Conservation (phyloP, 257 asterid species). For the Przewalskia tangutica region DNA sequence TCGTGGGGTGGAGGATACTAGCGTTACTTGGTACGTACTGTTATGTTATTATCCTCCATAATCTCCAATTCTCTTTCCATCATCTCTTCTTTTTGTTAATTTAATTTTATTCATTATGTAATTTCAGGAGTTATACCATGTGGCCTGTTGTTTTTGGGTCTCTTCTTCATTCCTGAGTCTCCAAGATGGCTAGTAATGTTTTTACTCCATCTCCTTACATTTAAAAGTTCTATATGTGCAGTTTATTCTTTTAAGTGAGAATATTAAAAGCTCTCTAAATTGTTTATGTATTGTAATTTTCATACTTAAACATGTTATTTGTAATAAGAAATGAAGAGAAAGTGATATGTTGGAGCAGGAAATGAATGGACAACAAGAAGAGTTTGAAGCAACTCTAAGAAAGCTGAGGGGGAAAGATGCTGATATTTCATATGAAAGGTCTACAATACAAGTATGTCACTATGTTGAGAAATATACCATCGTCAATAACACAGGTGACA, state of each 20-base stretch:
- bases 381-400: slow-evolving; percentile 58
- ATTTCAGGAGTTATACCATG: slow-evolving; percentile 24
- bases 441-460: slow-evolving; percentile 42
- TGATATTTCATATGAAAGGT: slow-evolving; percentile 51
- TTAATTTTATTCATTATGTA: not conserved
- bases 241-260: too few species aligned
- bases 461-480: too few species aligned
- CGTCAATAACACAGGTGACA: too few species aligned
- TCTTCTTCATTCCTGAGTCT: slow-evolving; percentile 76
- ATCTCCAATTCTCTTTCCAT: not conserved
- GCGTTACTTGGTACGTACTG: slow-evolving; percentile 23
- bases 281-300: too few species aligned
- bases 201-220: not conserved
- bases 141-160: slow-evolving; percentile 24
- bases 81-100: not conserved
- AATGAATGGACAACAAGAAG: slow-evolving; percentile 53
- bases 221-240: not conserved
- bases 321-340: not conserved
- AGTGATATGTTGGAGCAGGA: slow-evolving; percentile 33
- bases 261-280: too few species aligned
- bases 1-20: slow-evolving; percentile 15
- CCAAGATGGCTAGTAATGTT: slow-evolving; percentile 88
- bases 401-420: slow-evolving; percentile 63
- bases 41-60: not conserved
- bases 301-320: too few species aligned